Evolutionary conservation across 2,329 filamentous ascomycete genomes (phyloP).

Genomic region (Colletotrichum acutatum): DNA sequence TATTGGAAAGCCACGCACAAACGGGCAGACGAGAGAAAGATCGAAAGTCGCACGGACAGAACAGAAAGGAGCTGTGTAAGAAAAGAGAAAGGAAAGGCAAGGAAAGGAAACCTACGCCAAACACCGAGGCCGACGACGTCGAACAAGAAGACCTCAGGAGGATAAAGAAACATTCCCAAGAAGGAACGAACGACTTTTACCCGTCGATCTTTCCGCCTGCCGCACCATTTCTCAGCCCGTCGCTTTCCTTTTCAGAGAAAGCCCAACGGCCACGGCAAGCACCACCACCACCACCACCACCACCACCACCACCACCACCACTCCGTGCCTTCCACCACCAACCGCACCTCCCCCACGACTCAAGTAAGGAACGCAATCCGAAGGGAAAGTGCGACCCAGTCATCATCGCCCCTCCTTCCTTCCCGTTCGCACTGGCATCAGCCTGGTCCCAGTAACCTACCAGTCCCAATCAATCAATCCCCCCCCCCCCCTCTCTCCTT

Average conservation of each 20-base stretch:
- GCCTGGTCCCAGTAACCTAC: slow-evolving; percentile 7
- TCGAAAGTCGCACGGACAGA: neutral
- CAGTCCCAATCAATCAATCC: neutral
- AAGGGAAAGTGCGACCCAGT: slow-evolving; percentile 30
- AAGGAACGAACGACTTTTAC: slow-evolving; percentile 7
- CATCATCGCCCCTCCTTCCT: slow-evolving; percentile 28
- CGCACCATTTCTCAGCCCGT: neutral
- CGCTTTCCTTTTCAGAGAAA: slow-evolving; percentile 5
- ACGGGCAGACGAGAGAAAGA: neutral
- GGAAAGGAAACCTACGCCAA: neutral
- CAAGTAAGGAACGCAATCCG: slow-evolving; percentile 22
- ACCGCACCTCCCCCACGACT: neutral
- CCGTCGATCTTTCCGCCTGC: neutral
- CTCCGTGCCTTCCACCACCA: neutral
- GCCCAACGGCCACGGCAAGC: slow-evolving; percentile 13
- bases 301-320: no score
- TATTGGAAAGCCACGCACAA: neutral
- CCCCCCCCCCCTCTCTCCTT: slow-evolving; percentile 1
- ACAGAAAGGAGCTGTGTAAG: neutral
- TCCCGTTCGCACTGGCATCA: slow-evolving; percentile 31
- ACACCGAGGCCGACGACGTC: neutral
- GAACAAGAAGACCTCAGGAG: neutral
- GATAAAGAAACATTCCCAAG: neutral
- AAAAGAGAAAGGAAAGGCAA: neutral
- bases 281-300: no score